A percentile compares a stretch with the other conserved stretches of the same genome.
These are phyloP conservation scores for Platanus orientalis DNA, from an alignment of 164 flowering plant species.

Conservation along the genomic window DNA sequence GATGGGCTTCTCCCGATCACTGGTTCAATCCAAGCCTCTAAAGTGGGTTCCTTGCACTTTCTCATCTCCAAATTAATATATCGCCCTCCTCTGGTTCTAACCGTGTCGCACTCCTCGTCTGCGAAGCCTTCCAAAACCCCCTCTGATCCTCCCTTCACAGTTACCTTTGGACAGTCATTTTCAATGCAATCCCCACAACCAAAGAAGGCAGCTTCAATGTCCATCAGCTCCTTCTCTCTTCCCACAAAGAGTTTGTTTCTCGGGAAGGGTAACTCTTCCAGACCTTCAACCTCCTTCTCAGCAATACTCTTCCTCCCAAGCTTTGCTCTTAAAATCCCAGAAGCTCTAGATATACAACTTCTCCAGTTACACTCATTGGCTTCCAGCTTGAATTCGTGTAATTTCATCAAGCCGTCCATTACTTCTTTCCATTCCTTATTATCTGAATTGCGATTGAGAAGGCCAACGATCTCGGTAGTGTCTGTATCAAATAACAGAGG, in stretches of 20 bases:
- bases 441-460: conserved; percentile 39
- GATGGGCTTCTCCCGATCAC: conserved; percentile 51
- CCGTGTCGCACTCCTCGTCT: conserved; percentile 54
- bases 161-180: conserved; percentile 25
- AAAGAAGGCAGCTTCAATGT: conserved; percentile 65
- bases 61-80: conserved; percentile 63
- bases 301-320: conserved; percentile 69
- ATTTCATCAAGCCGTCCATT: conserved; percentile 54
- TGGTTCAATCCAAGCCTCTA: conserved; percentile 73
- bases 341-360: conserved; percentile 50
- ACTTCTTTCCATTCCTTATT: conserved; percentile 74
- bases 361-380: conserved; percentile 76
- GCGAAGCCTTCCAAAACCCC: conserved; percentile 62
- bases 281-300: conserved; percentile 35
- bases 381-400: conserved; percentile 62
- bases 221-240: conserved; percentile 70
- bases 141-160: conserved; percentile 34
- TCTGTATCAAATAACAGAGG: conserved; percentile 63
- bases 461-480: conserved; percentile 32
- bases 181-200: conserved; percentile 44
- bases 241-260: conserved; percentile 71
- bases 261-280: conserved; percentile 64
- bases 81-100: conserved; percentile 33
- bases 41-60: conserved; percentile 56
- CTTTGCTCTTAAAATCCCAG: conserved; percentile 53